Conservation (phyloP, 805 yeast species). For the Blastobotrys mokoenaii region DNA sequence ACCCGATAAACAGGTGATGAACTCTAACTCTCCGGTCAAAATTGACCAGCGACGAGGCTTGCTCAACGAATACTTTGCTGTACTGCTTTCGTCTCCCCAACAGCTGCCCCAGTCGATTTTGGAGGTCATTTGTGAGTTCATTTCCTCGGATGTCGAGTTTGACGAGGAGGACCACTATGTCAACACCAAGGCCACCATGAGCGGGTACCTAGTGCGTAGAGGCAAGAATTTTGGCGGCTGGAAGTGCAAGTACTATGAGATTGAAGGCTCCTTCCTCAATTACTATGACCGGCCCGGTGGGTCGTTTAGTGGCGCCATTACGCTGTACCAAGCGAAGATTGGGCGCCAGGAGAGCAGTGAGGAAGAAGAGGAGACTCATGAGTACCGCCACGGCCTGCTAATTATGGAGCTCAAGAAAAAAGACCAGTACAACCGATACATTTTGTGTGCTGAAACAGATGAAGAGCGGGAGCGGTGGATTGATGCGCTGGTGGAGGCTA, state of each 20-base stretch:
- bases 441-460: constrained; percentile 72
- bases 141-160: constrained; percentile 45
- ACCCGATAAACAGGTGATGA: constrained; percentile 56
- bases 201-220: constrained; percentile 48
- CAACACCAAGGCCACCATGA: constrained; percentile 31
- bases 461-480: constrained; percentile 72
- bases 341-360: constrained; percentile 32
- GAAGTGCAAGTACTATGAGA: constrained; percentile 58
- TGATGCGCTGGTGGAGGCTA: constrained; percentile 31
- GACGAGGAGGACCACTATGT: neutral
- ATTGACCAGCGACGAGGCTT: constrained; percentile 52
- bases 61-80: constrained; percentile 51
- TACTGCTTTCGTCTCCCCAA: constrained; percentile 44
- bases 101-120: constrained; percentile 47
- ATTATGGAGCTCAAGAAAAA: constrained; percentile 34
- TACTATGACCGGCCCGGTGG: constrained; percentile 54
- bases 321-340: constrained; percentile 43
- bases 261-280: constrained; percentile 47
- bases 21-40: constrained; percentile 51
- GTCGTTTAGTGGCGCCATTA: constrained; percentile 42
- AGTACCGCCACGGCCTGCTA: constrained; percentile 48
- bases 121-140: constrained; percentile 49
- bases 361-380: constrained; percentile 22
- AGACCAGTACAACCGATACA: constrained; percentile 31
- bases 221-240: constrained; percentile 61